Conservation (phyloP, 2,329 filamentous ascomycete genomes). For the Penicillium polonicum region DNA sequence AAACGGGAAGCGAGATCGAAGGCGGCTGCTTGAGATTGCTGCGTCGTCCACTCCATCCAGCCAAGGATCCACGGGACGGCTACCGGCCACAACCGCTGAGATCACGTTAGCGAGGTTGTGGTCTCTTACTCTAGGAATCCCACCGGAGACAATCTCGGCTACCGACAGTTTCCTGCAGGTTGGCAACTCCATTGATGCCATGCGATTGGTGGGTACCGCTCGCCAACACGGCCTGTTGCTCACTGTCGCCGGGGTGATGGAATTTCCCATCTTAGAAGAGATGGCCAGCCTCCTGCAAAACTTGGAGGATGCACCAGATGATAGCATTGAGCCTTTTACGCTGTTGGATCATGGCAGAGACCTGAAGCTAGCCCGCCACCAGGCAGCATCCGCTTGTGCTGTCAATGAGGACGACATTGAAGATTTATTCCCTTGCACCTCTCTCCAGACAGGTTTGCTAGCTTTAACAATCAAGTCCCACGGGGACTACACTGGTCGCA, state of each 20-base stretch:
- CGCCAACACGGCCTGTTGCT: background rate
- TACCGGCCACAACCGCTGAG: background rate
- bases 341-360: background rate
- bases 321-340: background rate
- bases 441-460: background rate
- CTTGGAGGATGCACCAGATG: background rate
- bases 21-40: background rate
- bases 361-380: background rate
- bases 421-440: background rate
- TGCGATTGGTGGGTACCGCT: background rate
- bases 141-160: background rate
- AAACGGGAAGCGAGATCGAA: background rate
- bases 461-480: background rate
- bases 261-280: background rate
- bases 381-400: background rate
- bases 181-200: background rate
- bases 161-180: background rate
- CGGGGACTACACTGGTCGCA: background rate
- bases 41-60: background rate
- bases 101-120: background rate
- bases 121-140: background rate
- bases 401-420: background rate
- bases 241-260: background rate
- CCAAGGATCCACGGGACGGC: background rate
- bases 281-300: background rate